A percentile compares a stretch with the other conserved stretches of the same genome.
These are phyloP conservation scores for Tylopilus microsporus DNA, from an alignment of 1,284 basidiomycete species.

Conservation along the genomic window DNA sequence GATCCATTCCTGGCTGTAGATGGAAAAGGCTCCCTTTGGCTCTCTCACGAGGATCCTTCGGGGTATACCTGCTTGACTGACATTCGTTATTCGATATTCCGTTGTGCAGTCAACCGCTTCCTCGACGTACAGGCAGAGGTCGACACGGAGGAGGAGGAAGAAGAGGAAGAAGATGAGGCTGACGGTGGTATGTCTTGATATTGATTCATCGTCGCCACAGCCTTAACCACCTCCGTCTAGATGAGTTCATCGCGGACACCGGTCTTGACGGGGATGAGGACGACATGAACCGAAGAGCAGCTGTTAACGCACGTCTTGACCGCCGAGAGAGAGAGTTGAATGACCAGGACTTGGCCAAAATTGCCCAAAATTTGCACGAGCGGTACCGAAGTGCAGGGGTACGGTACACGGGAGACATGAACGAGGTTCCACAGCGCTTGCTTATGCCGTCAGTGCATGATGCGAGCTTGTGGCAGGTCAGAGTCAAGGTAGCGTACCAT, in stretches of 20 bases:
- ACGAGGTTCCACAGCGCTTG: conserved; percentile 90
- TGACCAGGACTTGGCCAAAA: conserved; percentile 80
- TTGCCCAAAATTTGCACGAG: conserved; percentile 80
- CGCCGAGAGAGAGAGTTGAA: conserved; percentile 71
- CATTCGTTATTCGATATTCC: too few relatives aligned
- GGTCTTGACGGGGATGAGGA: conserved; percentile 68
- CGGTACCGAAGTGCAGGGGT: conserved; percentile 70
- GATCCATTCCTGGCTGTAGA: too few relatives aligned
- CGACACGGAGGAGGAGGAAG: conserved; percentile 91
- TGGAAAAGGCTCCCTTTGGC: too few relatives aligned
- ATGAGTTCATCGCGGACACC: conserved; percentile 80
- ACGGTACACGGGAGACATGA: conserved; percentile 85
- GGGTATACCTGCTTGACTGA: too few relatives aligned
- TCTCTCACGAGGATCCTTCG: too few relatives aligned
- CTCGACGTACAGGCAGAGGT: conserved; percentile 94
- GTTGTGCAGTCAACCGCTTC: conserved; percentile 68
- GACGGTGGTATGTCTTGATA: conserved; percentile 52
- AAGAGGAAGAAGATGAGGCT: conserved; percentile 86
- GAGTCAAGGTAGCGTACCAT: conserved; percentile 76
- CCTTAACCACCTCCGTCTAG: conserved; percentile 32
- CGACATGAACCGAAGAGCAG: conserved; percentile 54
- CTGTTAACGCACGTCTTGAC: conserved; percentile 77
- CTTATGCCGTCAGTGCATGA: conserved; percentile 94
- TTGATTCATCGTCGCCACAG: neutral
- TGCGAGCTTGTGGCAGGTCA: conserved; percentile 92